Conservation (phyloP, 495 filamentous ascomycete genomes). For the Cryomyces minteri region DNA sequence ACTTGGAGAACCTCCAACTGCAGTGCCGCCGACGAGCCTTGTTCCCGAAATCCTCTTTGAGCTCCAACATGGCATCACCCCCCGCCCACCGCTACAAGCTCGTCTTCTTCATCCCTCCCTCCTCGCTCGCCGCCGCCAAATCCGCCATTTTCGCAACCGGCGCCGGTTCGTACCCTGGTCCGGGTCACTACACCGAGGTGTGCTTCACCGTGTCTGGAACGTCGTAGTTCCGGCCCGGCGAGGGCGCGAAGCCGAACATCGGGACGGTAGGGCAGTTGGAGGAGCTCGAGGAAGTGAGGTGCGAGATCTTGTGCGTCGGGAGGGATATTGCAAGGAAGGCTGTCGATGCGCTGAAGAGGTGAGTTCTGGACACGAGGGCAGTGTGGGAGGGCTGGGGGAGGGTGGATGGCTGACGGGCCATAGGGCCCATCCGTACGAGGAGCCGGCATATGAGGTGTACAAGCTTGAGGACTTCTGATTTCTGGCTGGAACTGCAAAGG, state of each 20-base stretch:
- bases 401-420: neutral
- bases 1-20: neutral
- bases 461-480: constrained; percentile 49
- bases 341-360: constrained; percentile 44
- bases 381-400: neutral
- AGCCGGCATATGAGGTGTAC: constrained; percentile 55
- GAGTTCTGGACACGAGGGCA: constrained; percentile 10
- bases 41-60: neutral
- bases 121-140: constrained; percentile 32
- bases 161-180: constrained; percentile 38
- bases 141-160: constrained; percentile 44
- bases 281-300: constrained; percentile 30
- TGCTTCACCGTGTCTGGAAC: constrained; percentile 35
- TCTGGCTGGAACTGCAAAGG: neutral
- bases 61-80: neutral
- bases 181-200: constrained; percentile 42
- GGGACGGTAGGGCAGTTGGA: constrained; percentile 32
- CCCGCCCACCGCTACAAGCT: constrained; percentile 28
- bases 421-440: constrained; percentile 68
- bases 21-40: neutral
- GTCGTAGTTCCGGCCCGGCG: constrained; percentile 40
- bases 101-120: constrained; percentile 36
- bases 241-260: constrained; percentile 37
- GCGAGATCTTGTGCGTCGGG: constrained; percentile 35
- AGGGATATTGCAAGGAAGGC: constrained; percentile 28